Evolutionary conservation across 192 early-diverging fungal species (phyloP).

Genomic region (Chytriomyces confervae): DNA sequence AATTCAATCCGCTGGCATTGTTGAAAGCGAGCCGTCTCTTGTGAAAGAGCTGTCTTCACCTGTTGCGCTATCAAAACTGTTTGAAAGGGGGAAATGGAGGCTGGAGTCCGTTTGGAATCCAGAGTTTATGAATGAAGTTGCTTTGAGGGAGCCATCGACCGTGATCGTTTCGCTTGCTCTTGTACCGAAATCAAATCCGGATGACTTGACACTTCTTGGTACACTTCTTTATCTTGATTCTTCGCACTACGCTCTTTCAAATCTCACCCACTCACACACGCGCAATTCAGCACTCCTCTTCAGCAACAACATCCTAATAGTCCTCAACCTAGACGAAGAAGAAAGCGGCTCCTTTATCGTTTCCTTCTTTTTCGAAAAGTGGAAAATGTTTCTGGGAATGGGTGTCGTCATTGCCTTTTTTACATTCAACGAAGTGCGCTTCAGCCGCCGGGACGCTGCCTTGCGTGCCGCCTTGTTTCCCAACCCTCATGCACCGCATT

Average conservation of each 20-base stretch:
- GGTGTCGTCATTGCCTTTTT: constrained; percentile 5
- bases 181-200: constrained; percentile 5
- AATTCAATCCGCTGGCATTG: neutral
- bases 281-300: neutral
- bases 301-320: constrained; percentile 6
- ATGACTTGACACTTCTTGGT: neutral
- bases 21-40: neutral
- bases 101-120: constrained; percentile 9
- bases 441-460: neutral
- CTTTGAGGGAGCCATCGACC: neutral
- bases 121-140: constrained; percentile 8
- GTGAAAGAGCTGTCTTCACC: neutral
- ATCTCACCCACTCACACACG: neutral
- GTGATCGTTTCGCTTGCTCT: constrained; percentile 10
- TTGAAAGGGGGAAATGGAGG: constrained; percentile 10
- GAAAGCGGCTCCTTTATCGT: constrained; percentile 7
- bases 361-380: constrained; percentile 5
- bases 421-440: neutral
- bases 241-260: neutral
- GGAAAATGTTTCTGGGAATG: constrained; percentile 26
- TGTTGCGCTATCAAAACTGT: neutral
- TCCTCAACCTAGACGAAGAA: constrained; percentile 3
- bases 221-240: neutral
- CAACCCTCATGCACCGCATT: neutral
- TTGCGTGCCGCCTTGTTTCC: constrained; percentile 2